These are phyloP conservation scores for Neoarthrinium moseri DNA, from an alignment of 2,329 filamentous ascomycete genomes.

Conservation along the genomic window DNA sequence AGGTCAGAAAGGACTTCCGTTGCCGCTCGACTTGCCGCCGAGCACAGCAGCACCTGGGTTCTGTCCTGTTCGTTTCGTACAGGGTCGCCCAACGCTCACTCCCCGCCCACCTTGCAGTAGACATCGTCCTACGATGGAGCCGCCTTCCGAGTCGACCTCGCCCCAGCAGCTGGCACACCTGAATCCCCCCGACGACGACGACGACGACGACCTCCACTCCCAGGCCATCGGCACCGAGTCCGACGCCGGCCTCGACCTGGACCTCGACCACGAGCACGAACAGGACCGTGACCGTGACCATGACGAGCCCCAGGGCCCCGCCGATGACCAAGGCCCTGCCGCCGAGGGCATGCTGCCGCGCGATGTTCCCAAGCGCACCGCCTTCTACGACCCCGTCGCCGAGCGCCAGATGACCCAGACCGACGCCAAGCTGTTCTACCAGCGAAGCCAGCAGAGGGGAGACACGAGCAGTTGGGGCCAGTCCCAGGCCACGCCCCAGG, in stretches of 20 bases:
- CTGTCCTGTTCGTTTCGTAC: background rate
- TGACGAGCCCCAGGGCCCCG: slow-evolving; percentile 10
- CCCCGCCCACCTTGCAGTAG: background rate
- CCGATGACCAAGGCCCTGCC: slow-evolving; percentile 47
- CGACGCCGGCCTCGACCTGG: slow-evolving; percentile 30
- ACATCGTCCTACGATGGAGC: slow-evolving; percentile 13
- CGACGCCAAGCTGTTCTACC: slow-evolving; percentile 95
- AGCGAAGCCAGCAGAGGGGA: slow-evolving; percentile 72
- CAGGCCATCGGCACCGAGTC: slow-evolving; percentile 29
- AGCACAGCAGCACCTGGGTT: too few relatives aligned
- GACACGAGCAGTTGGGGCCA: slow-evolving; percentile 36
- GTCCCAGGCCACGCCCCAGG: slow-evolving; percentile 35
- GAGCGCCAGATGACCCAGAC: slow-evolving; percentile 94
- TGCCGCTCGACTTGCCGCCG: too few relatives aligned
- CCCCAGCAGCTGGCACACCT: slow-evolving; percentile 27
- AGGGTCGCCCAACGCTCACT: background rate
- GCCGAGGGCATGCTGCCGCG: slow-evolving; percentile 58
- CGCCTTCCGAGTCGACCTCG: slow-evolving; percentile 32
- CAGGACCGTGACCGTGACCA: slow-evolving; percentile 13
- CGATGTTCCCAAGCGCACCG: slow-evolving; percentile 68
- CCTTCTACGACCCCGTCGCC: slow-evolving; percentile 89
- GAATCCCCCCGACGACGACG: slow-evolving; percentile 36
- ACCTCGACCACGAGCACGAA: too few relatives aligned
- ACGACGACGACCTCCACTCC: slow-evolving; percentile 33
- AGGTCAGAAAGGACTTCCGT: too few relatives aligned